phyloP scores from a whole-genome alignment of 306 rosid genomes.

The Rubus idaeus region DNA sequence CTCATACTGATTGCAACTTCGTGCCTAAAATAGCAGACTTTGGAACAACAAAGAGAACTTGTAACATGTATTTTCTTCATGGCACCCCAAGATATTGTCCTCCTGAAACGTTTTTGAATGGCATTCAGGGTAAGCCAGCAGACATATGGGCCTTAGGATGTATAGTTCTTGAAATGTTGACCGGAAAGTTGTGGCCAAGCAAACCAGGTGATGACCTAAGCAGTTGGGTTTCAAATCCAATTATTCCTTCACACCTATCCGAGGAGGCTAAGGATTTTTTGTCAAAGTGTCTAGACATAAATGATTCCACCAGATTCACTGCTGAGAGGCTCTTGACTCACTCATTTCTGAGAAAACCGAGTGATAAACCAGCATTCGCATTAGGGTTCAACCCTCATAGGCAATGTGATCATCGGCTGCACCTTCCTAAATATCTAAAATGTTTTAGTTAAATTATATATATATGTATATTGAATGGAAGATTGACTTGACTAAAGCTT shows the following conservation, averaged over 20 bases:
- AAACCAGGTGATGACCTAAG: no score
- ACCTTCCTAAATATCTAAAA: no score
- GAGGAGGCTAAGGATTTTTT: not conserved
- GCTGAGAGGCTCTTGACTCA: no score
- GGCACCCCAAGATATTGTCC: not conserved
- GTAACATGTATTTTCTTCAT: not conserved
- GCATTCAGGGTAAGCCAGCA: not conserved
- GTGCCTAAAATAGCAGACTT: constrained; percentile 9
- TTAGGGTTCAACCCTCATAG: no score
- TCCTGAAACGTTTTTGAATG: not conserved
- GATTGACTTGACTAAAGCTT: no score
- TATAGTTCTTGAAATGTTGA: constrained; percentile 2
- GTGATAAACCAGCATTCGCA: no score
- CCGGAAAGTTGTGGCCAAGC: not conserved
- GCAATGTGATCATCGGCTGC: no score
- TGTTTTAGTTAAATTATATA: no score
- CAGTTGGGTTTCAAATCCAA: not conserved
- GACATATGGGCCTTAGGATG: constrained; percentile 13
- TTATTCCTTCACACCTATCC: not conserved
- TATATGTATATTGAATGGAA: no score
- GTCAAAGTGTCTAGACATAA: not conserved
- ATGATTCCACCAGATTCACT: no score
- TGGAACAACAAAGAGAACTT: not conserved
- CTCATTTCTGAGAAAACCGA: no score
- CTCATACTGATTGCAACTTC: not conserved